These are phyloP conservation scores for Flaveria robusta DNA, from an alignment of 129 eudicot genomes.

Conservation along the genomic window DNA sequence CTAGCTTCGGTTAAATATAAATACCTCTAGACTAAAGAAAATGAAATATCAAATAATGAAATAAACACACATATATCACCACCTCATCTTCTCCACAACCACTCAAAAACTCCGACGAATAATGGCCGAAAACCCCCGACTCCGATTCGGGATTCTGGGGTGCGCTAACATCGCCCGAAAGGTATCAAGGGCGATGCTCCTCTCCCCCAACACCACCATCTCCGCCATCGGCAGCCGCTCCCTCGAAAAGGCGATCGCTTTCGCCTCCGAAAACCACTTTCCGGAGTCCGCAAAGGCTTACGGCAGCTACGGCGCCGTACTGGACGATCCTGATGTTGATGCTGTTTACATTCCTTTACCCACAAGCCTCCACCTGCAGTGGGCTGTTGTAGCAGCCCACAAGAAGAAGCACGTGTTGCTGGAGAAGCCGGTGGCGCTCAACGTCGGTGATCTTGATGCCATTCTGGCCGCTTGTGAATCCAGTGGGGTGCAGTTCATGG, in stretches of 20 bases:
- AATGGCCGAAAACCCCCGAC: slow-evolving; percentile 42
- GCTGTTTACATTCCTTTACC: slow-evolving; percentile 76
- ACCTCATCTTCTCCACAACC: not conserved
- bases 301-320: slow-evolving; percentile 58
- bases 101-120: not conserved
- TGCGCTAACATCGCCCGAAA: slow-evolving; percentile 71
- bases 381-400: slow-evolving; percentile 62
- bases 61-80: not conserved
- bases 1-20: no score
- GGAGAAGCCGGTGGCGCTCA: slow-evolving; percentile 75
- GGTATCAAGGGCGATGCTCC: slow-evolving; percentile 54
- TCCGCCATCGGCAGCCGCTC: slow-evolving; percentile 77
- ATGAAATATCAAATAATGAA: no score
- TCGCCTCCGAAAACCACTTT: slow-evolving; percentile 53
- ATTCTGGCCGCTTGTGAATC: slow-evolving; percentile 57
- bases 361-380: slow-evolving; percentile 54
- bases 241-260: slow-evolving; percentile 46
- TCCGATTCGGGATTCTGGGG: slow-evolving; percentile 67
- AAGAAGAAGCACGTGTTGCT: slow-evolving; percentile 65
- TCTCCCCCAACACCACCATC: slow-evolving; percentile 53
- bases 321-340: slow-evolving; percentile 69
- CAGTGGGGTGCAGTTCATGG: slow-evolving; percentile 79
- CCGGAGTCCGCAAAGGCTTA: slow-evolving; percentile 50
- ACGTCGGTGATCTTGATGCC: slow-evolving; percentile 50
- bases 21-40: no score